Base-by-base conservation (phyloP, 352 stramenopile species). In the Globisporangium nodosum region DNA sequence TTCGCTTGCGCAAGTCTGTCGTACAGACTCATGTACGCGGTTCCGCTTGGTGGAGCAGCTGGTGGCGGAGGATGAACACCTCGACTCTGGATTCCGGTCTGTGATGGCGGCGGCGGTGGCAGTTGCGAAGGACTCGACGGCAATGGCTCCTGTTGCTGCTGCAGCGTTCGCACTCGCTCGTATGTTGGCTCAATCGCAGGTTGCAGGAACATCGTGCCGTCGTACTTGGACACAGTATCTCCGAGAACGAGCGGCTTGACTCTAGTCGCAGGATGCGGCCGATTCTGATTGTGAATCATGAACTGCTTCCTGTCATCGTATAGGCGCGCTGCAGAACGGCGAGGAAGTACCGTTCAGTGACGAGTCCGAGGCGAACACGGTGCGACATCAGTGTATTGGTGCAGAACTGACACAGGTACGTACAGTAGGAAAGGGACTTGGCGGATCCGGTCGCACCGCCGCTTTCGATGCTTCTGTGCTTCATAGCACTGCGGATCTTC, bases 231-330 rank as follows among this genome's bases (percentile, higher is more conserved):
- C 1, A 50, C 63, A 9, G 68, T 49, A 15, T 84, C 68, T 13
- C 71, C 75, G 13, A 70, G 58, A 35, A 85, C 51, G 16, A 81
- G 60, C 15, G 70, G 55, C 5, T 66, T 67, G 3, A 79, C 59
- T 54, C 39, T 68, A 1, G 74, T 84, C 18, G 70, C 78, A 33
- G 68, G 65, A n/a, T 69, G 74, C 3, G 63, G 55, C 11, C 69
- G 65, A 16, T 56, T 74, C 43, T 81, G 74, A 30, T 78, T 74
- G n/a, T 70, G 70, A 11, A 90, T 81, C 43, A 86, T 60, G 54
- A 88, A 92, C 48, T 88, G 70, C 51, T 92, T 90, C 56, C 88
- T 92, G 51, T 90, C 78, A 39, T 88, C 80, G 31, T 92, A 92
- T n/a, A 92, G 67, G 13, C 80, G 76, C 42, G 78, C 82, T 91